phyloP scores from a whole-genome alignment of 2,329 filamentous ascomycete genomes.

The Xylaria polymorpha region DNA sequence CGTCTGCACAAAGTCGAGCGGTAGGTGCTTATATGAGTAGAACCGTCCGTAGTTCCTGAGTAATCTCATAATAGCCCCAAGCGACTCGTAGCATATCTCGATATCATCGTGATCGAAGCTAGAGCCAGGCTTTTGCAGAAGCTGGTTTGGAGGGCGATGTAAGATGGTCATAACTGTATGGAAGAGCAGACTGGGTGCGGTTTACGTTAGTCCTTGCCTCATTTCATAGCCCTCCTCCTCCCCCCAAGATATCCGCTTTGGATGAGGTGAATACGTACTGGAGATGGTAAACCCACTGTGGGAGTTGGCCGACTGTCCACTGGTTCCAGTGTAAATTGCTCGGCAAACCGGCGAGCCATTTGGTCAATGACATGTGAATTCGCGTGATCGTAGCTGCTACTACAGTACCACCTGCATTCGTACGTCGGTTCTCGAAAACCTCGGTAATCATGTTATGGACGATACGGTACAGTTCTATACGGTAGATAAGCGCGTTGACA shows the following conservation, averaged over 20 bases:
- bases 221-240: neutral
- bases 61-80: slow-evolving; percentile 58
- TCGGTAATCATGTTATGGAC: slow-evolving; percentile 63
- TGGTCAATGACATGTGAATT: slow-evolving; percentile 60
- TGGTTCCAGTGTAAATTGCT: slow-evolving; percentile 63
- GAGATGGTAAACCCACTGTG: slow-evolving; percentile 59
- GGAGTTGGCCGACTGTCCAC: slow-evolving; percentile 61
- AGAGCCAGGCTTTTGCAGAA: slow-evolving; percentile 54
- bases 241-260: neutral
- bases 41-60: slow-evolving; percentile 58
- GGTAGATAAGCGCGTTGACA: slow-evolving; percentile 60
- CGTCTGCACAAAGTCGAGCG: slow-evolving; percentile 62
- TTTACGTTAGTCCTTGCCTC: slow-evolving; percentile 24
- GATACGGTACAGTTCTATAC: slow-evolving; percentile 61
- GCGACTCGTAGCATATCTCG: slow-evolving; percentile 62
- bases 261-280: slow-evolving; percentile 48
- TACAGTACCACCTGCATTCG: slow-evolving; percentile 55
- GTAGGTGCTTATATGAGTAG: slow-evolving; percentile 58
- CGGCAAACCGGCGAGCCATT: slow-evolving; percentile 60
- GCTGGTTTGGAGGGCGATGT: slow-evolving; percentile 59
- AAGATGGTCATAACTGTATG: slow-evolving; percentile 65
- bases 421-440: slow-evolving; percentile 61
- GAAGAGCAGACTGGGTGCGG: slow-evolving; percentile 55
- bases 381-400: slow-evolving; percentile 57
- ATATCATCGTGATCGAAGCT: slow-evolving; percentile 55